Evolutionary conservation across 1,139 yeast species (phyloP), one percentile per base, ranked within the genome.

Genomic region (Nakaseomyces kungkrabaensis): DNA sequence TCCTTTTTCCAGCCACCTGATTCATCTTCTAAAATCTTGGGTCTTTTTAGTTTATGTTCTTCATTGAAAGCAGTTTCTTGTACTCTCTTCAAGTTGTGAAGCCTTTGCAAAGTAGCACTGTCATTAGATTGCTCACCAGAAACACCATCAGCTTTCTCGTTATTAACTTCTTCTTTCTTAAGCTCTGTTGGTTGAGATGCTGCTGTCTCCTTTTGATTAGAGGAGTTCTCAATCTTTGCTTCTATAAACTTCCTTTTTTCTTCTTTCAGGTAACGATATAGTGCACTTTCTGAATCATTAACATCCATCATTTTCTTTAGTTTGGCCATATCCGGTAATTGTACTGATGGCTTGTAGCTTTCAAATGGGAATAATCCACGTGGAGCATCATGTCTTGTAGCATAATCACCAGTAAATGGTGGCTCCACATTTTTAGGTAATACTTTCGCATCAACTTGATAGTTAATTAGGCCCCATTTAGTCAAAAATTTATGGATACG

Each of bases 401-500:
- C 75, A 60, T 76, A 82, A 54, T 82, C 87, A 25, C 85, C 85
- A 8, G 90, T 79, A 56, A 73, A 79, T 9, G 89, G 90, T 47
- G 86, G 86, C 56, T 82, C 88, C 34, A 82, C 73, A 51, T 79
- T 77, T 44, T 79, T 79, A 9, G 90, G 88, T 57, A 80, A 76
- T 53, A 79, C 70, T 54, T 78, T 82, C 1, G 90, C 85, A 38
- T 59, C 54, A 1, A 83, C 96, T 68, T 92, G 98, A 65, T 94
- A 94, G 67, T 94, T 94, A 51, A 94, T 88, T 52, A 94, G 73
- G 0, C 99, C 99, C 99, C 99, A 94, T 67, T 85, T 87, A 63
- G 81, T 90, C 56, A 94, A 73, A 63, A 94, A 92, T 55, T 87
- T 79, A 66, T 89, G 97, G 9, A 92, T 80, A 56, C 99, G 77